These are phyloP conservation scores for Rostrohypoxylon terebratum DNA, from an alignment of 495 filamentous ascomycete species.

Conservation along the genomic window DNA sequence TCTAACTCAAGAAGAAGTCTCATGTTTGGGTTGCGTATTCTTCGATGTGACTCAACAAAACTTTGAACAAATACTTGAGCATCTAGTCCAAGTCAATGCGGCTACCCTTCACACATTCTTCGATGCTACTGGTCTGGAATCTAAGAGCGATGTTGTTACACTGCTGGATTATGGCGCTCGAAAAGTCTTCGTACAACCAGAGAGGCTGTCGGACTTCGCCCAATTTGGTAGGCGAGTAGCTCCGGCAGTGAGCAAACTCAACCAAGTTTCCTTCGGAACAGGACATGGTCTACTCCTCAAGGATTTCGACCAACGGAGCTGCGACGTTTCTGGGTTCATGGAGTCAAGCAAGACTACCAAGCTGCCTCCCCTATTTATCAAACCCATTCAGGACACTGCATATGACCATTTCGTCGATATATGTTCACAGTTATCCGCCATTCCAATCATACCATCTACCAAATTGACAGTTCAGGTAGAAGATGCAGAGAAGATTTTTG, in stretches of 20 bases:
- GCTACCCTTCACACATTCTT: slow-evolving; percentile 76
- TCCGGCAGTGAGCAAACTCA: slow-evolving; percentile 52
- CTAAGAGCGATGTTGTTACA: slow-evolving; percentile 76
- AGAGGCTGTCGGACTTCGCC: slow-evolving; percentile 64
- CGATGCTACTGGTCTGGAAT: slow-evolving; percentile 77
- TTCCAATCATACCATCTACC: slow-evolving; percentile 81
- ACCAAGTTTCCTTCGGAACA: slow-evolving; percentile 49
- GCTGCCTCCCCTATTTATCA: slow-evolving; percentile 59
- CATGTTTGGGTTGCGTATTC: slow-evolving; percentile 81
- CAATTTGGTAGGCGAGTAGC: slow-evolving; percentile 60
- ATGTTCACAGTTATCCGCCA: slow-evolving; percentile 67
- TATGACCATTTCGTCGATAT: slow-evolving; percentile 65
- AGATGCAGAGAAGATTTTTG: slow-evolving; percentile 66
- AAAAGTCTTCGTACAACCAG: slow-evolving; percentile 82
- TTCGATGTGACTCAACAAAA: slow-evolving; percentile 69
- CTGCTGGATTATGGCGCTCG: slow-evolving; percentile 89
- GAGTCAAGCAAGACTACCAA: slow-evolving; percentile 61
- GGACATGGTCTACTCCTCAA: slow-evolving; percentile 59
- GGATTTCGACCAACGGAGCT: slow-evolving; percentile 57
- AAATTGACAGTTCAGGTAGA: slow-evolving; percentile 73
- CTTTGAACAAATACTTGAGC: slow-evolving; percentile 69
- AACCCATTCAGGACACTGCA: slow-evolving; percentile 57
- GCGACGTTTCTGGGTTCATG: slow-evolving; percentile 56
- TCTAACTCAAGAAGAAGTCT: slow-evolving; percentile 75
- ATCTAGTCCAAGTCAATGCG: slow-evolving; percentile 73